Evolutionary conservation across 495 filamentous ascomycete genomes (phyloP), one percentile per base, ranked within the genome.

Genomic region (Penicillium ucsense): DNA sequence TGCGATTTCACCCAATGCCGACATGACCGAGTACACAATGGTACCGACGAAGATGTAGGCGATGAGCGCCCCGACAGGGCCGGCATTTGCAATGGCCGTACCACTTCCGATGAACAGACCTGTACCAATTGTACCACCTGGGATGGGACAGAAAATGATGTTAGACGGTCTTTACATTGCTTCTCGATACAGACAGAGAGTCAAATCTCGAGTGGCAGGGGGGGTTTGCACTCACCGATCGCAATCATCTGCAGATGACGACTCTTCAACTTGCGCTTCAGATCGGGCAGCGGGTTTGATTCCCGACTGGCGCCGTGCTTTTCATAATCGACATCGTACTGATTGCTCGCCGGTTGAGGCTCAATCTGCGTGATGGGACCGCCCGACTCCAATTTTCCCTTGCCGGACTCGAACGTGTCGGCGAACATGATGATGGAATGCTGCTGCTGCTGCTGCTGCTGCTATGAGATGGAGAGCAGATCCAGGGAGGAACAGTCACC

Each of bases 51-150:
- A 67, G 33, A 75, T 62, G 54, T 85, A 91, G 9, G 82, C 81
- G 46, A 89, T 76, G 34, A 91, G 71, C 38, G 84, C 77, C 11
- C 79, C 83, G 1, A 83, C 73, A 33, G 85, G 86, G 28, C 85
- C 84, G 43, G 79, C 74, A 35, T 71, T 73, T 31, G 77, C 71
- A 47, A 89, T 75, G 11, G 83, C 84, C 37, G 70, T 72, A 31
- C 86, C 85, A 50, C 81, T 88, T 55, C 85, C 81, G 40, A 89
- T 71, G 71, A 90, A 90, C 33, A 90, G 73, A 61, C 85, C 85
- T 5, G 85, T 89, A 42, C 85, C 86, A 54, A 90, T 84, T 1
- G 85, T 86, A 45, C 85, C 85, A 60, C 86, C 85, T 56, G 78
- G 4, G 34, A 35, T 9, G 34, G 12, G 59, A 34, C 78, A 59